These are phyloP conservation scores for Claviceps paspali DNA, from an alignment of 2,329 filamentous ascomycete genomes.

Conservation along the genomic window DNA sequence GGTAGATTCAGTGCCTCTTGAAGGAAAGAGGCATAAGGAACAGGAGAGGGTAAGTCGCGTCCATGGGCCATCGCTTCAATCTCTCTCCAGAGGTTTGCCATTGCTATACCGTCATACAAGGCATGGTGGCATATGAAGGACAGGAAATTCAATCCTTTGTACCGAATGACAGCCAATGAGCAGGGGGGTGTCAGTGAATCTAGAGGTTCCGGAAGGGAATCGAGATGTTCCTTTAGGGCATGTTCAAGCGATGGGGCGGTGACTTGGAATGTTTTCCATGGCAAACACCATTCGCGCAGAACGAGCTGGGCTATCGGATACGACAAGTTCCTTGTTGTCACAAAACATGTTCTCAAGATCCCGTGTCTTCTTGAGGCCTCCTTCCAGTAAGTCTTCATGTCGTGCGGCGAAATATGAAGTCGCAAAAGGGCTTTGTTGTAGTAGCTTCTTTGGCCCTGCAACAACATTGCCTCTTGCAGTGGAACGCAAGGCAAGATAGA, in stretches of 20 bases:
- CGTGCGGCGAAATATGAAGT: slow-evolving; percentile 32
- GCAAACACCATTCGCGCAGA: slow-evolving; percentile 28
- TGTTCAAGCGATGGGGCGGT: slow-evolving; percentile 18
- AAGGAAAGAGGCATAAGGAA: slow-evolving; percentile 51
- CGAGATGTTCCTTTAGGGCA: slow-evolving; percentile 24
- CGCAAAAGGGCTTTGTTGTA: slow-evolving; percentile 56
- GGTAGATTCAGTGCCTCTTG: slow-evolving; percentile 35
- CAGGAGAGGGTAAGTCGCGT: slow-evolving; percentile 27
- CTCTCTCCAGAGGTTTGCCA: slow-evolving; percentile 54
- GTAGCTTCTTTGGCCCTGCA: slow-evolving; percentile 40
- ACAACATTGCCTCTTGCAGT: slow-evolving; percentile 76
- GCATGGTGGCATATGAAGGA: slow-evolving; percentile 58
- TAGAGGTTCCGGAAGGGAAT: slow-evolving; percentile 22
- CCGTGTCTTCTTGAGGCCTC: slow-evolving; percentile 50
- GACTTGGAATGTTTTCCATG: slow-evolving; percentile 24
- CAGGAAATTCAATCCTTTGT: slow-evolving; percentile 18
- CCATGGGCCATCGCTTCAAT: slow-evolving; percentile 44
- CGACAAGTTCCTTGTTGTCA: slow-evolving; percentile 41
- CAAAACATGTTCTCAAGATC: slow-evolving; percentile 66
- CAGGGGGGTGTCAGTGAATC: slow-evolving; percentile 30
- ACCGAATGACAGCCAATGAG: slow-evolving; percentile 27
- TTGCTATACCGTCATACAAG: slow-evolving; percentile 72
- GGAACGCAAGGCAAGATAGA: slow-evolving; percentile 68
- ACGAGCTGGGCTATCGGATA: slow-evolving; percentile 62
- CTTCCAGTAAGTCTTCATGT: slow-evolving; percentile 46